These are phyloP conservation scores for Chaetoscypha palmicola DNA, from an alignment of 2,329 filamentous ascomycete genomes.

Conservation along the genomic window DNA sequence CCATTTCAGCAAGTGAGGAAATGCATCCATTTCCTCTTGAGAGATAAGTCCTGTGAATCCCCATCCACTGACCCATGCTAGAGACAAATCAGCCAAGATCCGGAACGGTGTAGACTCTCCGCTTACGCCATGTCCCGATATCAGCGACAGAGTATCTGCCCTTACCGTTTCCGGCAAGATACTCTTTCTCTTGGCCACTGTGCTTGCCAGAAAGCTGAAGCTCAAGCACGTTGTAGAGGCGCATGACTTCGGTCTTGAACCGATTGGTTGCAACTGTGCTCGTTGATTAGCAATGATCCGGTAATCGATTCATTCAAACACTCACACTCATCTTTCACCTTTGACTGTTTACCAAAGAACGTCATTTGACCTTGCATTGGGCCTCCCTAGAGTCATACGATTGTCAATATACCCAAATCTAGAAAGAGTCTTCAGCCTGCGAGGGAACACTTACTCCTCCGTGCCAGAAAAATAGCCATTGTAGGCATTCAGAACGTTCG, in stretches of 20 bases:
- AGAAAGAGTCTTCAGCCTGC: too few species aligned
- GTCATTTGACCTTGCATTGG: constrained; percentile 8
- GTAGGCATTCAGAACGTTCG: constrained; percentile 41
- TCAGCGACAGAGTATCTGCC: constrained; percentile 49
- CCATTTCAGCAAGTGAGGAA: constrained; percentile 47
- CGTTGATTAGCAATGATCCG: too few species aligned
- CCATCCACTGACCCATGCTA: constrained; percentile 42
- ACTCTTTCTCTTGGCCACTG: constrained; percentile 41
- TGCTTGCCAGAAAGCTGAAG: constrained; percentile 46
- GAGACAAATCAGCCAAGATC: constrained; percentile 34
- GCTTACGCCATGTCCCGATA: constrained; percentile 40
- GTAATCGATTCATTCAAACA: too few species aligned
- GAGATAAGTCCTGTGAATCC: constrained; percentile 35
- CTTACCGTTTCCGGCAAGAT: constrained; percentile 44
- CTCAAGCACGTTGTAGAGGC: constrained; percentile 49
- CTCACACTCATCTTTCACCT: constrained; percentile 3
- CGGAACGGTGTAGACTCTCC: neutral
- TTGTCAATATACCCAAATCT: too few species aligned
- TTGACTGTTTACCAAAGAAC: constrained; percentile 8
- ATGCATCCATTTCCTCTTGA: constrained; percentile 41
- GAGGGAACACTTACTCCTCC: constrained; percentile 21
- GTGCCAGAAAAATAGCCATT: constrained; percentile 52
- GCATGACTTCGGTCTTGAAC: constrained; percentile 44
- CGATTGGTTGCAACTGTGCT: constrained; percentile 40
- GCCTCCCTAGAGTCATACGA: neutral